Evolutionary conservation across 768 basidiomycete species (phyloP), one percentile per base, ranked within the genome.

Genomic region (Lyophyllum semitale): DNA sequence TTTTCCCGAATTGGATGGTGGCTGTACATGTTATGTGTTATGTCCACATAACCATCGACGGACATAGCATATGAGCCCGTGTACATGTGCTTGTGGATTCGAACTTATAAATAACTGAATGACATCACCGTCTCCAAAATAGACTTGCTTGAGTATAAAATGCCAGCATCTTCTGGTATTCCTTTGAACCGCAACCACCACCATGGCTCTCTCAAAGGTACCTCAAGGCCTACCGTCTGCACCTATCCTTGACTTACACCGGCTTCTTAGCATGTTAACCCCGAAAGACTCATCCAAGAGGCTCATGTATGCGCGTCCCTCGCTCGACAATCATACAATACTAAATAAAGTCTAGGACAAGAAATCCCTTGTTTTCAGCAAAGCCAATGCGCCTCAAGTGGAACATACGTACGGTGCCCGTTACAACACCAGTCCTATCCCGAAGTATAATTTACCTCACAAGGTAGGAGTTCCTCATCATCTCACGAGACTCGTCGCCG

Each of bases 181-280:
- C n/a, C 26, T 53, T 43, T 50, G 33, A 38, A 26, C 4, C 13
- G 12, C 32, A 23, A 29, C 57, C 50, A 52, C 37, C 64, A 66
- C 55, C 57, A 88, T 88, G 87, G 70, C 82, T 53, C 83, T 88
- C 61, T 82, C 84, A 53, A 87, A 85, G 73, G 84, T 82, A 57
- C 26, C 25, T 32, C 17, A 29, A n/a, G 15, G 12, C 8, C 11
- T 26, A 50, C 33, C 30, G 33, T 35, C 3, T 27, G 29, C 42
- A 11, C 6, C 48, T 32, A 35, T n/a, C 33, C 23, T 33, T 20
- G 48, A 13, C 27, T 55, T 51, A 30, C 42, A 48, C 13, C 46
- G 58, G 29, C 44, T 50, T 48, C 37, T 27, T 58, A 88, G 87
- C 87, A 85, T 60, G 73, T 93, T 63, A 83, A 91, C 69, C 71